phyloP scores from a whole-genome alignment of 345 rosid genomes.

The Camelina hispida region DNA sequence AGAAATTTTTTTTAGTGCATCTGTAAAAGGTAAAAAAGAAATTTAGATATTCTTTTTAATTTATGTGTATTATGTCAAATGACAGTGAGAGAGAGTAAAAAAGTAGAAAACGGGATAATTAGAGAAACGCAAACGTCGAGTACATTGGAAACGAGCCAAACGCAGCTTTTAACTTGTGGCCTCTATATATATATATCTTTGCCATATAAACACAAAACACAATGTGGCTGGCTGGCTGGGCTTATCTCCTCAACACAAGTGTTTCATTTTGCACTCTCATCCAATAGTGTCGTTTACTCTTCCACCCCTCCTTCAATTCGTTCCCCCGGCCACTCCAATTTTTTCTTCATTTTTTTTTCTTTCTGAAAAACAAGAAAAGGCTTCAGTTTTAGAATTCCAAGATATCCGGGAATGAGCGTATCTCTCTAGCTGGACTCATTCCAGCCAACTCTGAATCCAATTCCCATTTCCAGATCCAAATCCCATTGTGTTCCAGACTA shows the following conservation, averaged over 20 bases:
- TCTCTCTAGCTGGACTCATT: constrained; percentile 19
- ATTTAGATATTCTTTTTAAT: too few species aligned
- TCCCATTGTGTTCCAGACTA: constrained; percentile 1
- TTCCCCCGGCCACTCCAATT: not conserved
- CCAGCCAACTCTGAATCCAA: constrained; percentile 25
- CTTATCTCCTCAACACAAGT: constrained; percentile 40
- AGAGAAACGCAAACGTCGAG: too few species aligned
- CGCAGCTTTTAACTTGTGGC: constrained; percentile 15
- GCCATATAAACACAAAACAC: constrained; percentile 31
- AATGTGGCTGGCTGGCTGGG: constrained; percentile 26
- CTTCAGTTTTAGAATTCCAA: constrained; percentile 19
- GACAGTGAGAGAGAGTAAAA: too few species aligned
- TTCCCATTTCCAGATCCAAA: constrained; percentile 31
- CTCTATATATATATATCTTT: constrained; percentile 21
- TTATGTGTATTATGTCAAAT: too few species aligned
- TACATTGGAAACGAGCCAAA: constrained; percentile 20
- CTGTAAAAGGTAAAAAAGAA: too few species aligned
- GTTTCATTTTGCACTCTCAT: constrained; percentile 19
- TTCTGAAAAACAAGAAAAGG: not conserved
- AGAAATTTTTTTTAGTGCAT: too few species aligned
- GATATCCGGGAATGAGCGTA: constrained; percentile 3
- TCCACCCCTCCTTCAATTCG: constrained; percentile 8
- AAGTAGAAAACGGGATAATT: too few species aligned
- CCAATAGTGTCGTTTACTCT: constrained; percentile 30
- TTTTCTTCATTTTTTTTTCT: constrained; percentile 1